Evolutionary conservation across 1,284 basidiomycete species (phyloP).

Genomic region (Anthracocystis setariae): DNA sequence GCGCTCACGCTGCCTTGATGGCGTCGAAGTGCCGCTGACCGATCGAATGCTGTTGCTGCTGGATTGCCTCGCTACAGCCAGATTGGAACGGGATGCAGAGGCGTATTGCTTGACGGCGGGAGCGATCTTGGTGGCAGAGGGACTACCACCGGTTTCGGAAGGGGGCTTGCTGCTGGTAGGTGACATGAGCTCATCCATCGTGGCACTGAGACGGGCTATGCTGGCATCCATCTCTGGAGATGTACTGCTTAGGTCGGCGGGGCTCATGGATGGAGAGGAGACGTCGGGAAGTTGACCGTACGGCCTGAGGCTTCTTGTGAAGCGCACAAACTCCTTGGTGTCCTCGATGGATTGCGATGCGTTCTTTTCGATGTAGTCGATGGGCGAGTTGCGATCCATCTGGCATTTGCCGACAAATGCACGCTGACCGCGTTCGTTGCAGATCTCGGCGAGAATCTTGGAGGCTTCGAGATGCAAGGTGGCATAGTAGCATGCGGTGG

Average conservation of each 20-base stretch:
- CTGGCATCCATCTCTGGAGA: slow-evolving; percentile 60
- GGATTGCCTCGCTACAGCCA: slow-evolving; percentile 27
- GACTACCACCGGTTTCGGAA: slow-evolving; percentile 39
- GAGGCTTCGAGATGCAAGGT: slow-evolving; percentile 84
- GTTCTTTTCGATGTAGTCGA: slow-evolving; percentile 76
- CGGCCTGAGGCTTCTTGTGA: slow-evolving; percentile 41
- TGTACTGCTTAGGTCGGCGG: slow-evolving; percentile 28
- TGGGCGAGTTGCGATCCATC: slow-evolving; percentile 83
- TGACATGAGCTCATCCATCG: slow-evolving; percentile 58
- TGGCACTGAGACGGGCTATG: slow-evolving; percentile 54
- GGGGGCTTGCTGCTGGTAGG: slow-evolving; percentile 37
- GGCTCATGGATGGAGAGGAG: slow-evolving; percentile 46
- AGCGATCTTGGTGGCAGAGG: slow-evolving; percentile 24
- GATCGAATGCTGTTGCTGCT: slow-evolving; percentile 43
- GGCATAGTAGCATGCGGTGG: slow-evolving; percentile 91
- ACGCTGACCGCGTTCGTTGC: slow-evolving; percentile 80
- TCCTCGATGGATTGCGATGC: slow-evolving; percentile 57
- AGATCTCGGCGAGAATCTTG: slow-evolving; percentile 81
- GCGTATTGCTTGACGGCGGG: slow-evolving; percentile 22
- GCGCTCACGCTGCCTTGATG: slow-evolving; percentile 42
- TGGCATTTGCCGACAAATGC: slow-evolving; percentile 91
- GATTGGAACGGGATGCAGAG: slow-evolving; percentile 3
- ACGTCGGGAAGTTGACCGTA: slow-evolving; percentile 48
- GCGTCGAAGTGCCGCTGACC: slow-evolving; percentile 40
- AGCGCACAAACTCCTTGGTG: slow-evolving; percentile 60